Evolutionary conservation across 257 asterid species (phyloP), one percentile per base, ranked within the genome.

Genomic region (Echites panduratus): DNA sequence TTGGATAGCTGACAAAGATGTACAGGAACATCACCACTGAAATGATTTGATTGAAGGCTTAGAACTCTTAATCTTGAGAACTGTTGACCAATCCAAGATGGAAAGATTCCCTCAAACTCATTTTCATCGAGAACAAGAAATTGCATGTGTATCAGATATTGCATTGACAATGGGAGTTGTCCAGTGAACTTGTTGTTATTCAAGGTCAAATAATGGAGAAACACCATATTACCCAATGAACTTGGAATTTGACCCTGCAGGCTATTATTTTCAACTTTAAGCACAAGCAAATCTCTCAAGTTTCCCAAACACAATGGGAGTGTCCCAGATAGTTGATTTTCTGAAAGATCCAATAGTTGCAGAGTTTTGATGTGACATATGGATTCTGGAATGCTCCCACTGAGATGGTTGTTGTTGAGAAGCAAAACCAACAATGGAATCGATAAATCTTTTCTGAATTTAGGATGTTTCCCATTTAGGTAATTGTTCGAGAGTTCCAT

Each of bases 181-280:
- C 70, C 70, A n/a, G n/a, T n/a, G n/a, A n/a, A n/a, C n/a, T 63
- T 76, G 75, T 82, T 82, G 29, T 49, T 40, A 1, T 75, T 74
- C 65, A 82, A 53, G 61, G 71, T 73, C 45, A 79, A 41, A 6
- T 68, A 76, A 2, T n/a, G 53, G 4, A 82, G 81, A 13, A 26
- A 41, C 1, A 35, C 50, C 49, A 83, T 22, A 44, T 57, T n/a
- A 26, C 87, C 76, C 7, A 78, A 26, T 24, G 83, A 78, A 40
- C 72, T 38, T 9, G 88, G 84, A 40, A 84, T 71, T 17, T 65
- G 26, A 32, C 85, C 88, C 0, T 47, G 32, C 9, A 81, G 70
- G 17, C 38, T 76, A 41, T 81, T 81, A 8, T 52, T 70, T 3
- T 48, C 32, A 26, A 73, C 48, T 19, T 73, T 68, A 0, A 78